Conservation (phyloP, 805 yeast genomes). For the Yarrowia sp. region DNA sequence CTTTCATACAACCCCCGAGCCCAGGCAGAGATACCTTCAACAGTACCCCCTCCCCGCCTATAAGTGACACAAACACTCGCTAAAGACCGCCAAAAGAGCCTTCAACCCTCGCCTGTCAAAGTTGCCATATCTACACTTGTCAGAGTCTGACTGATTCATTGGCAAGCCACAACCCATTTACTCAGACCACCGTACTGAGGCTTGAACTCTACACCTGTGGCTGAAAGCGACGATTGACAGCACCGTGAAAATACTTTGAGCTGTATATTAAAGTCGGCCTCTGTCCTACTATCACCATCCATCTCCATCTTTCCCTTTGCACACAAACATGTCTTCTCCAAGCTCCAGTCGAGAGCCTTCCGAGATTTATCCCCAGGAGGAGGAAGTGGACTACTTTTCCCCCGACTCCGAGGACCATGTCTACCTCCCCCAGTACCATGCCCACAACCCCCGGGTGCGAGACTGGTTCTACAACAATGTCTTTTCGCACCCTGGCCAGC, state of each 20-base stretch:
- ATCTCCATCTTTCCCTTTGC: background rate
- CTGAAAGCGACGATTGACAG: slow-evolving; percentile 35
- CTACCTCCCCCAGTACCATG: slow-evolving; percentile 31
- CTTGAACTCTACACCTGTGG: slow-evolving; percentile 36
- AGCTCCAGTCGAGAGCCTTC: slow-evolving; percentile 28
- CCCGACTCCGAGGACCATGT: slow-evolving; percentile 27
- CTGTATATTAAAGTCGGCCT: slow-evolving; percentile 15
- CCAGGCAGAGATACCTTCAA: background rate
- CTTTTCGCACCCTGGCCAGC: slow-evolving; percentile 52
- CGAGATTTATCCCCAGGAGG: slow-evolving; percentile 28
- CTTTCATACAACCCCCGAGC: background rate
- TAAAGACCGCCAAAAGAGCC: background rate
- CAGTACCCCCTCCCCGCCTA: background rate
- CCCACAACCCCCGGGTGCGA: slow-evolving; percentile 26
- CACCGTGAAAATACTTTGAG: slow-evolving; percentile 16
- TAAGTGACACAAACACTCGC: background rate
- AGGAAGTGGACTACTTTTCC: slow-evolving; percentile 23
- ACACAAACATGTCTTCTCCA: slow-evolving; percentile 6
- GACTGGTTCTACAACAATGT: slow-evolving; percentile 32
- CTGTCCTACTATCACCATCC: background rate
- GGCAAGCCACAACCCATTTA: slow-evolving; percentile 11
- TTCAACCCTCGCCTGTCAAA: background rate
- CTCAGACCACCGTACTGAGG: slow-evolving; percentile 37
- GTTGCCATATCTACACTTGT: too few relatives aligned
- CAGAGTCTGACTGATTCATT: background rate